phyloP scores from a whole-genome alignment of 2,329 filamentous ascomycete genomes.

The Laburnicola sp. region DNA sequence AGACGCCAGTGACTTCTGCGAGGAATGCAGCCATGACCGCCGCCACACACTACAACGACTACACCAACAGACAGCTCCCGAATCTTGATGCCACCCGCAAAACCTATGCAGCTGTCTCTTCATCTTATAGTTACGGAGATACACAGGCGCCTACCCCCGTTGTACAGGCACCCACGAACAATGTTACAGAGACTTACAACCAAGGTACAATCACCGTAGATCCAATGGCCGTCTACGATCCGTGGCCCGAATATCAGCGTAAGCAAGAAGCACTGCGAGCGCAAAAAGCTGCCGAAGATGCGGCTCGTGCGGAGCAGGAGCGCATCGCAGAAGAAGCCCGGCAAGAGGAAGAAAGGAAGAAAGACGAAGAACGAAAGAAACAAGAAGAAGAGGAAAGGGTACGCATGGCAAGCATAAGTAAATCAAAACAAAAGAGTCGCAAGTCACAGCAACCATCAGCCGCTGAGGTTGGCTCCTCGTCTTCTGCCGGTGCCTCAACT shows the following conservation, averaged over 20 bases:
- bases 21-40: slow-evolving; percentile 17
- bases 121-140: slow-evolving; percentile 27
- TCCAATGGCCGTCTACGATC: slow-evolving; percentile 58
- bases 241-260: slow-evolving; percentile 54
- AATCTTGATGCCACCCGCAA: slow-evolving; percentile 23
- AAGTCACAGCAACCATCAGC: slow-evolving; percentile 27
- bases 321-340: slow-evolving; percentile 28
- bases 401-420: slow-evolving; percentile 10
- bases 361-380: slow-evolving; percentile 29
- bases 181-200: slow-evolving; percentile 25
- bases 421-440: slow-evolving; percentile 27
- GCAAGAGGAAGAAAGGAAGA: slow-evolving; percentile 33
- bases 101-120: slow-evolving; percentile 15
- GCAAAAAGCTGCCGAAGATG: slow-evolving; percentile 41
- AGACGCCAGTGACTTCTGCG: slow-evolving; percentile 13
- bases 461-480: slow-evolving; percentile 8
- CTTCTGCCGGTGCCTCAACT: neutral
- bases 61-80: slow-evolving; percentile 26
- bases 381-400: slow-evolving; percentile 25
- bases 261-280: slow-evolving; percentile 41
- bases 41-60: slow-evolving; percentile 25
- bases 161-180: slow-evolving; percentile 22
- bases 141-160: slow-evolving; percentile 19
- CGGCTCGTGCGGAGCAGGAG: slow-evolving; percentile 42
- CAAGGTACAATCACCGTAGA: slow-evolving; percentile 52